A percentile compares a stretch with the other conserved stretches of the same genome.
phyloP scores from a whole-genome alignment of 805 yeast genomes.

The Saccharomycopsis javanensis region DNA sequence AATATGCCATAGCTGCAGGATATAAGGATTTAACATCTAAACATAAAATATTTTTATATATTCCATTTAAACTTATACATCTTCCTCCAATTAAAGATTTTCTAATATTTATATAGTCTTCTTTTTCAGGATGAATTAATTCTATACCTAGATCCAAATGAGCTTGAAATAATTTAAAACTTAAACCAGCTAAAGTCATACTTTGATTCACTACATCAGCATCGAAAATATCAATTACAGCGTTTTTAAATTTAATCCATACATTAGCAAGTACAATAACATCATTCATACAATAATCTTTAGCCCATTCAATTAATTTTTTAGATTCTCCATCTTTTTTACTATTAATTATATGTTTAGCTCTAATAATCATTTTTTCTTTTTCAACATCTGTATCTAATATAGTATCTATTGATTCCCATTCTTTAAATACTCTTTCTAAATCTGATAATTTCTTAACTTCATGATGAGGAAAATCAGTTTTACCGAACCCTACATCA shows the following conservation, averaged over 20 bases:
- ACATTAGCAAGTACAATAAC: constrained; percentile 1
- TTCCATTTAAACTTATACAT: not conserved
- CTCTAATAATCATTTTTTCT: not conserved
- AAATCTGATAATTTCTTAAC: not conserved
- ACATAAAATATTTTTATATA: not conserved
- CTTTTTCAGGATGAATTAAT: constrained; percentile 4
- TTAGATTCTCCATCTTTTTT: not conserved
- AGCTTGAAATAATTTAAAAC: constrained; percentile 4
- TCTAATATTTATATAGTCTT: not conserved
- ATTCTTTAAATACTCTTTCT: not conserved
- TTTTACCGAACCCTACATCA: not conserved
- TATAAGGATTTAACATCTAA: constrained; percentile 8
- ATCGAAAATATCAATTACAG: not conserved
- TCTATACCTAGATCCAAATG: not conserved
- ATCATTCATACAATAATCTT: constrained; percentile 4
- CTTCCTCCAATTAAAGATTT: constrained; percentile 4
- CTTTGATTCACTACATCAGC: not conserved
- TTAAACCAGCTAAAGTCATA: constrained; percentile 2
- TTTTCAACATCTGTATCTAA: not conserved
- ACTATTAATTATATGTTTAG: not conserved
- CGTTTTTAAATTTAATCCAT: constrained; percentile 4
- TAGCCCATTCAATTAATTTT: not conserved
- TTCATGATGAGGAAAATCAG: constrained; percentile 6
- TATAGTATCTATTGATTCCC: not conserved
- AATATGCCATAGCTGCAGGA: constrained; percentile 8